Evolutionary conservation across 2,329 filamentous ascomycete genomes (phyloP).

Genomic region (Bipolaris oryzae): DNA sequence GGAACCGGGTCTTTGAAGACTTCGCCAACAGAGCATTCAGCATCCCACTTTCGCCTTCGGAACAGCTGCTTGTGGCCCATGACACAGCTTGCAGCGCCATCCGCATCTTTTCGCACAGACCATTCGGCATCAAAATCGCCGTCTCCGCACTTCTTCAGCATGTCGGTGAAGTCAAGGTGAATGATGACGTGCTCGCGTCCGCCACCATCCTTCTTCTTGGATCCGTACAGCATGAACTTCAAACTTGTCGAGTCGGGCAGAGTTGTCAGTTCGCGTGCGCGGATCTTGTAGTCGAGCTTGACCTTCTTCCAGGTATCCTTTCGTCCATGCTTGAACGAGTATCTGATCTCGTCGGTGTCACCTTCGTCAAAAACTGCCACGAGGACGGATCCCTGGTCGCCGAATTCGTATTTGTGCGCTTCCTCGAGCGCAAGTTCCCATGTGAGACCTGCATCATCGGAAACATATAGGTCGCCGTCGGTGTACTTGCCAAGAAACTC

Average conservation of each 20-base stretch:
- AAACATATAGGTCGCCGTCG: constrained; percentile 83
- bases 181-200: constrained; percentile 68
- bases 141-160: constrained; percentile 78
- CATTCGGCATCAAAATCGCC: constrained; percentile 80
- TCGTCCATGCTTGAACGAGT: constrained; percentile 89
- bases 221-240: constrained; percentile 81
- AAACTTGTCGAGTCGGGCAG: constrained; percentile 90
- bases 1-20: constrained; percentile 81
- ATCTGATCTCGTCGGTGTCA: constrained; percentile 68
- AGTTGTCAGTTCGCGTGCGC: constrained; percentile 78
- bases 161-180: constrained; percentile 79
- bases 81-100: constrained; percentile 82
- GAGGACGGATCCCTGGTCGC: constrained; percentile 87
- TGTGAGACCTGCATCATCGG: constrained; percentile 84
- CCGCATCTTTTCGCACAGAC: constrained; percentile 80
- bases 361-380: constrained; percentile 76
- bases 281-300: constrained; percentile 73
- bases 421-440: constrained; percentile 79
- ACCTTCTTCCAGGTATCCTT: constrained; percentile 70
- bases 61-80: constrained; percentile 97
- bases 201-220: constrained; percentile 51
- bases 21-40: constrained; percentile 85
- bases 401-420: constrained; percentile 95
- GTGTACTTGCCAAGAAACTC: constrained; percentile 71
- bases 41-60: constrained; percentile 80